Base-by-base conservation (phyloP, 169 alveolate genomes). In the Plasmodium fragile region DNA sequence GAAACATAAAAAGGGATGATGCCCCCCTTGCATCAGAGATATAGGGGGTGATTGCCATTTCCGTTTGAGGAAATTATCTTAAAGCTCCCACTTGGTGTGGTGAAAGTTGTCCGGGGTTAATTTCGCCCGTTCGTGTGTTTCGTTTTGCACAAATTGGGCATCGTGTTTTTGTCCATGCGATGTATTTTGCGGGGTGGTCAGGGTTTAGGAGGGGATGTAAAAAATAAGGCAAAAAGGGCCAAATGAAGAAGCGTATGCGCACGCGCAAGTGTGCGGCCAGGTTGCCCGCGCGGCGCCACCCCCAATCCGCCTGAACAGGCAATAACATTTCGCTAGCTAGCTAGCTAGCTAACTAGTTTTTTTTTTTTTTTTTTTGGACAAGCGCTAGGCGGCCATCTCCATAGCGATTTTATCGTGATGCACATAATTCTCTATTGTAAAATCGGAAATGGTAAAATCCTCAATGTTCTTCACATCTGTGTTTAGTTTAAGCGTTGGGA, bases 401-500 rank as follows among this genome's bases (percentile, higher is more conserved):
- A 98, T 98, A 65, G 96, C 92, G 6, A 98, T 98, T 81, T 94
- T 85, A 43, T 98, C 98, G 78, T 98, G 99, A 3, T 97, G 98
- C 34, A 93, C 96, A 96, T 98, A 98, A 73, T 98, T 98, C 81
- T 96, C 96, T 22, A 99, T 95, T 81, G 97, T 97, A 87, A 98
- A 97, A 93, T 98, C 99, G 2, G 96, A 97, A 91, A 95, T 87
- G 39, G 92, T 94, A 96, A 99, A 98, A 71, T 97, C 98, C 49
- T 98, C 99, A 49, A 99, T 98, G 53, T 95, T 83, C 45, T 92
- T 79, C n/a, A 95, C 84, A 0, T 97, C 98, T 0, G 98, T 97
- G 81, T 98, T 97, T 84, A 99, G 93, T 93, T 94, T 97, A 83
- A 99, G 96, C 65, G 96, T 92, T 5, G 99, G 99, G 97, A 99